A percentile compares a stretch with the other conserved stretches of the same genome.
Conservation (phyloP, 176 grass and related monocot species). For the barley (Hordeum vulgare) region MorexV3_pseudomolecules_assembly NC_058521.1:69802084-69802583, state of each 20-base stretch:
- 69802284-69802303: not conserved
- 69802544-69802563: not conserved
- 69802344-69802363: not conserved
- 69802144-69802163: not conserved
- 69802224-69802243: not conserved
- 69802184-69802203: not conserved
- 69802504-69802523: conserved; percentile 2
- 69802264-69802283: not conserved
- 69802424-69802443: no score
- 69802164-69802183: not conserved
- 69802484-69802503: no score
- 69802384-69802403: no score
- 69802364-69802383: conserved; percentile 7
- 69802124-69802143: not conserved
- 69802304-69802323: not conserved
- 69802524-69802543: conserved; percentile 7
- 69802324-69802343: not conserved
- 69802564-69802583: not conserved
- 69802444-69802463: no score
- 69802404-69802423: no score
- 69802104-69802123: not conserved
- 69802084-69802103: conserved; percentile 1
- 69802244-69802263: not conserved
- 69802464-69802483: no score
- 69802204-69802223: not conserved